Evolutionary conservation across 805 yeast genomes (phyloP).

Genomic region (Kodamaea restingae): DNA sequence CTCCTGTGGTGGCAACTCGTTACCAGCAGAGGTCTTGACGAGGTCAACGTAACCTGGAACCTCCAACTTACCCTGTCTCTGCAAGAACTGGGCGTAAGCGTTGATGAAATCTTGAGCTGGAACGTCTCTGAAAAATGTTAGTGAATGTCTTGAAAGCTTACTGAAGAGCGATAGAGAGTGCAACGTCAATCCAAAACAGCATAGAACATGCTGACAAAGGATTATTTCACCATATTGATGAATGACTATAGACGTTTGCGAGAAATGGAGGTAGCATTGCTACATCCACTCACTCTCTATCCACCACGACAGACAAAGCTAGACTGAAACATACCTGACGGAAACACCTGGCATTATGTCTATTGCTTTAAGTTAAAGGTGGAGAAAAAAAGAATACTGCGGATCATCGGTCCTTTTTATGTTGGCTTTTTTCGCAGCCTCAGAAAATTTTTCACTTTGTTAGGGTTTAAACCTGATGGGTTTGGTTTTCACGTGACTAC

Average conservation of each 20-base stretch:
- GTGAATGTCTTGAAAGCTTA: conserved; percentile 15
- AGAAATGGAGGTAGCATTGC: conserved; percentile 4
- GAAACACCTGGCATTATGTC: conserved; percentile 94
- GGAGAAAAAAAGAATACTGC: conserved; percentile 4
- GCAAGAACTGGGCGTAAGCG: conserved; percentile 99
- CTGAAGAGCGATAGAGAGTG: conserved; percentile 7
- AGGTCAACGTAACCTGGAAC: conserved; percentile 99
- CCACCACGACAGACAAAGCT: conserved; percentile 22
- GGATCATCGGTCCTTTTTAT: conserved; percentile 4
- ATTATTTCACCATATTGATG: background rate
- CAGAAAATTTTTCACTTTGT: conserved; percentile 2
- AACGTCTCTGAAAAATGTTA: conserved; percentile 80
- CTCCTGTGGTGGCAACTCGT: conserved; percentile 99
- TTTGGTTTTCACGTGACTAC: no score
- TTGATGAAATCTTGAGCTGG: conserved; percentile 99
- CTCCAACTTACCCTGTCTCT: conserved; percentile 99
- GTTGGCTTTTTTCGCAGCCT: background rate
- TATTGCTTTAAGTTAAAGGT: conserved; percentile 18
- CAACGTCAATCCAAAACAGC: background rate
- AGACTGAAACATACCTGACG: conserved; percentile 74
- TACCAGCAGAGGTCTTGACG: conserved; percentile 98
- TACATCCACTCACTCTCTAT: conserved; percentile 15
- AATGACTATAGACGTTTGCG: conserved; percentile 11
- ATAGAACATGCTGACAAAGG: background rate
- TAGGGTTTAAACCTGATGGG: conserved; percentile 1